These are phyloP conservation scores for Hymenoscyphus fructigenus DNA, from an alignment of 2,329 filamentous ascomycete species.

Conservation along the genomic window DNA sequence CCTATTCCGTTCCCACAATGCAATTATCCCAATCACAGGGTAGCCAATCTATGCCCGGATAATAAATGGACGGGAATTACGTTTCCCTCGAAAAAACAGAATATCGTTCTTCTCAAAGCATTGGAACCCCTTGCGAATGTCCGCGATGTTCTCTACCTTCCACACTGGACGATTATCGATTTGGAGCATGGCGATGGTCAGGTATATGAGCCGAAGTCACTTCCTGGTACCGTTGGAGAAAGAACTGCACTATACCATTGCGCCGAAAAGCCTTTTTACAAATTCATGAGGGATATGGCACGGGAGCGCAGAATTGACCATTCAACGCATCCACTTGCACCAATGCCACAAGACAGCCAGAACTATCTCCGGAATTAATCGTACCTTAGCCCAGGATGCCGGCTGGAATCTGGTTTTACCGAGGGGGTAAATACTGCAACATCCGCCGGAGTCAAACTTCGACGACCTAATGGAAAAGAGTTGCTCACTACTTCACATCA, in stretches of 20 bases:
- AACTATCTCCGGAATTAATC: constrained; percentile 21
- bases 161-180: constrained; percentile 21
- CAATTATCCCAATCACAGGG: constrained; percentile 20
- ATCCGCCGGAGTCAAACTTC: too few relatives aligned
- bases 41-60: constrained; percentile 19
- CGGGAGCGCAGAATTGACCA: constrained; percentile 19
- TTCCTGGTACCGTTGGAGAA: constrained; percentile 22
- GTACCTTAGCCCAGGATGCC: constrained; percentile 21
- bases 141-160: constrained; percentile 21
- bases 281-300: constrained; percentile 21
- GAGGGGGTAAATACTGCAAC: constrained; percentile 12
- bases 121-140: constrained; percentile 22
- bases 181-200: constrained; percentile 23
- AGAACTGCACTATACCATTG: constrained; percentile 22
- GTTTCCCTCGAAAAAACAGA: constrained; percentile 19
- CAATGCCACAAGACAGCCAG: constrained; percentile 21
- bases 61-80: constrained; percentile 20
- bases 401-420: constrained; percentile 17
- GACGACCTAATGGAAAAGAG: too few relatives aligned
- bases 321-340: constrained; percentile 10
- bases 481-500: too few relatives aligned
- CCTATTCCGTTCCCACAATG: constrained; percentile 14
- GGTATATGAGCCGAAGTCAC: constrained; percentile 20
- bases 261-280: constrained; percentile 18
- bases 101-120: constrained; percentile 18